These are phyloP conservation scores for Emmonsiellopsis sp. DNA, from an alignment of 2,329 filamentous ascomycete species.

Conservation along the genomic window DNA sequence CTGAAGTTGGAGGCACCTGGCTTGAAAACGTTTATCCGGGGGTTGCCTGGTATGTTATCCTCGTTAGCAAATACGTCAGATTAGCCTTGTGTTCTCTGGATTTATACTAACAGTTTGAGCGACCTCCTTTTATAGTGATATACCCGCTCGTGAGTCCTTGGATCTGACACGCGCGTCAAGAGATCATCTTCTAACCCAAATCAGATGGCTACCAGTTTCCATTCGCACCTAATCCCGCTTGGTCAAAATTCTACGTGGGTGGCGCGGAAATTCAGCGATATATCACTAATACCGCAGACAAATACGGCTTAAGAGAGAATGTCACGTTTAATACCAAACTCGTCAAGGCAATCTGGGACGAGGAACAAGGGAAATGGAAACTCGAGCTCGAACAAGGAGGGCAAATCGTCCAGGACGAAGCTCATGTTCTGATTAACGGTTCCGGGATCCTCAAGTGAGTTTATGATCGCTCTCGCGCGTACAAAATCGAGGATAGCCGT, in stretches of 20 bases:
- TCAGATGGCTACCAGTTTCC: slow-evolving; percentile 56
- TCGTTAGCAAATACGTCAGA: not conserved
- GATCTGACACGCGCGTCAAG: too few species aligned
- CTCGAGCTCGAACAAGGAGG: slow-evolving; percentile 19
- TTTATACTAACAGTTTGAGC: not conserved
- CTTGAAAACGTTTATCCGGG: slow-evolving; percentile 46
- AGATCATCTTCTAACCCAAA: too few species aligned
- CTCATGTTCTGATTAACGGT: not conserved
- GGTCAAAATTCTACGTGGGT: slow-evolving; percentile 56
- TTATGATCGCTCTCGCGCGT: not conserved
- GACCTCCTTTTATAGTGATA: slow-evolving; percentile 32
- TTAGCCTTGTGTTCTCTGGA: too few species aligned
- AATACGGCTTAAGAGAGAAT: slow-evolving; percentile 55
- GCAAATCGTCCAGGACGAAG: not conserved
- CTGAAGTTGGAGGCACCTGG: slow-evolving; percentile 26
- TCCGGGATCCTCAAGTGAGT: not conserved
- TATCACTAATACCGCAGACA: slow-evolving; percentile 52
- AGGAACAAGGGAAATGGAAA: slow-evolving; percentile 26
- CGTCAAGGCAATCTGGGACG: slow-evolving; percentile 45
- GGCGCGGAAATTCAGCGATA: slow-evolving; percentile 60
- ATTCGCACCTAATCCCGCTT: slow-evolving; percentile 57
- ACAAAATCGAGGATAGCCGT: too few species aligned
- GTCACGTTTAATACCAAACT: slow-evolving; percentile 49
- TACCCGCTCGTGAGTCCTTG: slow-evolving; percentile 42
- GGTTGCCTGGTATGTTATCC: slow-evolving; percentile 40